Base-by-base conservation (phyloP, 106 monocot species). In the Dendrobium huoshanense region DNA sequence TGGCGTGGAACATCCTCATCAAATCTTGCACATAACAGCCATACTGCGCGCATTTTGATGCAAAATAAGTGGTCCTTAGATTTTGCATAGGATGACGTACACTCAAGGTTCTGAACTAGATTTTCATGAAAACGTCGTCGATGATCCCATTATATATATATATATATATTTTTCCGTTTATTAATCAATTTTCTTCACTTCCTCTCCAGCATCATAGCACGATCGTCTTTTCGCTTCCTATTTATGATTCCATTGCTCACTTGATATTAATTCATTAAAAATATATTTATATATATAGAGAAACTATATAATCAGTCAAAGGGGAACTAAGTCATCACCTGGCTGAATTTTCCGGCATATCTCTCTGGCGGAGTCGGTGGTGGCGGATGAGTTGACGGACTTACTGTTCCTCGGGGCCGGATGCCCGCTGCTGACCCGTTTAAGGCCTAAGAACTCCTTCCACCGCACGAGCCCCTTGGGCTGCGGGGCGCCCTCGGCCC, bases 381-480 rank as follows among this genome's bases (percentile, higher is more conserved):
- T 15, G 9, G 56, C 41, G 59, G 7, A 68, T 77, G 78, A 78
- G 9, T 59, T 67, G 64, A 13, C 51, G 1, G 51, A 51, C 3
- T 67, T 74, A 55, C 22, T 40, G 9, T 27, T 64, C 3, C 15
- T 40, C n/a, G 19, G 67, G 19, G 42, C 65, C 19, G 55, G 19
- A 56, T 20, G 79, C 74, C 80, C 81, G 83, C 67, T 55, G 13
- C 13, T 31, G 33, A 13, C 72, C 31, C 72, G 25, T 33, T 27
- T 82, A 51, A 88, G 78, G 19, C 85, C 88, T 1, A 85, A 78
- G 15, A 85, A 33, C 80, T 70, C 85, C 78, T 85, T 88, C 85
- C 85, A 86, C 74, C 77, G 65, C 1, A 80, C 73, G 18, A 42
- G 41, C 1, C 75, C 70, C 54, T 55, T 70, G 43, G 65, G 79